Percentiles rank a stretch among this genome's conserved stretches.
These are phyloP conservation scores for Alnus rubra DNA, from an alignment of 306 rosid species.

Conservation along the genomic window DNA sequence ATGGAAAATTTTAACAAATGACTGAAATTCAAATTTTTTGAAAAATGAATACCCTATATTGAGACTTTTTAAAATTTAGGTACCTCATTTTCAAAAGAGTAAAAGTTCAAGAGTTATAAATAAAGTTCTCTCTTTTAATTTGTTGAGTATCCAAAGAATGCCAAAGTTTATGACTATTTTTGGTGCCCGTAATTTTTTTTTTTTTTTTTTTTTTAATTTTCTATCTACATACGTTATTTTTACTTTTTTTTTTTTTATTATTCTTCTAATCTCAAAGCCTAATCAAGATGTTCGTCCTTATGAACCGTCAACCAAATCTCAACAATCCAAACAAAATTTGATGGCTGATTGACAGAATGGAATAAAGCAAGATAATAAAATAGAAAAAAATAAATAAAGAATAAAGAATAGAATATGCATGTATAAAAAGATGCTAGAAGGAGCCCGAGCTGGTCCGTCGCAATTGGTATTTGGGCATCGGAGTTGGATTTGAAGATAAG, in stretches of 20 bases:
- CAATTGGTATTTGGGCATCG: conserved; percentile 29
- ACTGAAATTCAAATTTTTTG: too few relatives aligned
- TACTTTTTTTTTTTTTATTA: not conserved
- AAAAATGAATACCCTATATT: too few relatives aligned
- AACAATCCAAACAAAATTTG: not conserved
- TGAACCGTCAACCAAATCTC: not conserved
- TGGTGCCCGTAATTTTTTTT: not conserved
- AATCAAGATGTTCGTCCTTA: not conserved
- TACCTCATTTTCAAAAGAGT: too few relatives aligned
- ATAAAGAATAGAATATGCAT: not conserved
- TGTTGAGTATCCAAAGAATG: not conserved
- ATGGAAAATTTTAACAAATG: too few relatives aligned
- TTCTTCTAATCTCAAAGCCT: not conserved
- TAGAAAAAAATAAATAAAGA: not conserved
- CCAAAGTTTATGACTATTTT: not conserved
- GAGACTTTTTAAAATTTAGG: too few relatives aligned
- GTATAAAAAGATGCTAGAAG: conserved; percentile 3
- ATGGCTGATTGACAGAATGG: not conserved
- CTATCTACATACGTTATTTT: too few relatives aligned
- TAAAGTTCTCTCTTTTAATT: too few relatives aligned
- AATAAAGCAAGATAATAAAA: not conserved
- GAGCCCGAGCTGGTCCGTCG: conserved; percentile 36
- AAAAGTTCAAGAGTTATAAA: too few relatives aligned
- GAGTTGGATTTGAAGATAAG: conserved; percentile 25
- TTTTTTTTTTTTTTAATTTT: not conserved